Percentiles rank a stretch among this genome's conserved stretches.
Evolutionary conservation across 257 asterid species (phyloP).

Genomic region (Forsythia viridissima): DNA sequence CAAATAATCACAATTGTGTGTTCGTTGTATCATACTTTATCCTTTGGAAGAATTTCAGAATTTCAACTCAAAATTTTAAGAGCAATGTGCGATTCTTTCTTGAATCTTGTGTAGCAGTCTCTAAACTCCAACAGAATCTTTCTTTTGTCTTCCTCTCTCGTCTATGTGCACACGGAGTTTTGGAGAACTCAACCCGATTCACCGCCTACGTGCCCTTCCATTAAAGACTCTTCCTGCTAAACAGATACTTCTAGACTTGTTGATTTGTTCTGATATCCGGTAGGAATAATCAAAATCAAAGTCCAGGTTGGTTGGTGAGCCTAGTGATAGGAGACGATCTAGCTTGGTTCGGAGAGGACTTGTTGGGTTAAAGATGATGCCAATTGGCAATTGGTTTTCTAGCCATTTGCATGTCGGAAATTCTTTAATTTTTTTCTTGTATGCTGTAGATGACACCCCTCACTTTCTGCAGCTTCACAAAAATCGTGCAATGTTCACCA

Average conservation of each 20-base stretch:
- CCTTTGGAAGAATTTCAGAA: background rate
- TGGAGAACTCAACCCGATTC: background rate
- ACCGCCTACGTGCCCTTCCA: too few relatives aligned
- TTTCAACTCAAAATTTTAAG: background rate
- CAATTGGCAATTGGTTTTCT: background rate
- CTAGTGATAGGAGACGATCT: background rate
- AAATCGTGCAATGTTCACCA: slow-evolving; percentile 40
- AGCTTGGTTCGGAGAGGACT: too few relatives aligned
- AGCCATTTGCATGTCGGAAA: background rate
- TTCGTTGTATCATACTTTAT: background rate
- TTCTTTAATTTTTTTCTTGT: background rate
- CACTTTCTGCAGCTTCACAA: slow-evolving; percentile 52
- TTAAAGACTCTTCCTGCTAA: too few relatives aligned
- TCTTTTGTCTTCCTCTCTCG: background rate
- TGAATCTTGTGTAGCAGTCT: background rate
- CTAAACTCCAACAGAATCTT: background rate
- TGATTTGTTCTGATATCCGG: slow-evolving; percentile 18
- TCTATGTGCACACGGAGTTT: background rate
- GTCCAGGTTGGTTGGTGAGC: slow-evolving; percentile 21
- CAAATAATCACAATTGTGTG: background rate
- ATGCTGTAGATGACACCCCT: background rate
- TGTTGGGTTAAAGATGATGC: background rate
- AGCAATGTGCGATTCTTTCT: background rate
- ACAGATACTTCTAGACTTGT: too few relatives aligned
- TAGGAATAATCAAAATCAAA: slow-evolving; percentile 12